Evolutionary conservation across 108 stramenopile species (phyloP).

Genomic region (Stephanodiscus minutulus): DNA sequence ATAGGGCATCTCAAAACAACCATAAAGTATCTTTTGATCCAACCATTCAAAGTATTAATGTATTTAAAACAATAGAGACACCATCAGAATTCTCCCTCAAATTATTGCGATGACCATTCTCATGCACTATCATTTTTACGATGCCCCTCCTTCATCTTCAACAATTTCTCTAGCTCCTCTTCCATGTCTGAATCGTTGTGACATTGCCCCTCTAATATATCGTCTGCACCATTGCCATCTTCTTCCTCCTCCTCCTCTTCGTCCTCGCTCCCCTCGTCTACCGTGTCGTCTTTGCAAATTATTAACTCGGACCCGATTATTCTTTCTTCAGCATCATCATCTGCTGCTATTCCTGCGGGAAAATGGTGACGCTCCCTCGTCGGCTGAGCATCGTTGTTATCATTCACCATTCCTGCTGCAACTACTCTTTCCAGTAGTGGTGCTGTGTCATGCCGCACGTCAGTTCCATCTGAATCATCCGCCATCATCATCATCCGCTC

Average conservation of each 20-base stretch:
- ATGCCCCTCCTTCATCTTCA: conserved; percentile 20
- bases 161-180: conserved; percentile 31
- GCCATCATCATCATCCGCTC: conserved; percentile 14
- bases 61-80: not conserved
- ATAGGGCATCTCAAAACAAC: too few relatives aligned
- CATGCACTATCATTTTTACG: not conserved
- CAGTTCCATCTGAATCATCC: not conserved
- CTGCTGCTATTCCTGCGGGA: not conserved
- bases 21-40: too few relatives aligned
- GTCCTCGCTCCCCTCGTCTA: conserved; percentile 3
- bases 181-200: conserved; percentile 47
- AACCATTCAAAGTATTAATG: too few relatives aligned
- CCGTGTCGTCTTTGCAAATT: not conserved
- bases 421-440: not conserved
- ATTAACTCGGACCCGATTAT: conserved; percentile 6
- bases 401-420: not conserved
- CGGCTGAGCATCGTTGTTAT: not conserved
- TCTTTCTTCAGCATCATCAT: not conserved
- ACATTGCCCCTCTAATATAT: conserved; percentile 34
- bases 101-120: not conserved
- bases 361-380: not conserved
- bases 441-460: not conserved
- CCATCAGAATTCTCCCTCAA: not conserved
- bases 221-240: conserved; percentile 16
- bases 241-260: conserved; percentile 18